Evolutionary conservation across 2,329 filamentous ascomycete species (phyloP).

Genomic region (Colletotrichum cordylinicola): DNA sequence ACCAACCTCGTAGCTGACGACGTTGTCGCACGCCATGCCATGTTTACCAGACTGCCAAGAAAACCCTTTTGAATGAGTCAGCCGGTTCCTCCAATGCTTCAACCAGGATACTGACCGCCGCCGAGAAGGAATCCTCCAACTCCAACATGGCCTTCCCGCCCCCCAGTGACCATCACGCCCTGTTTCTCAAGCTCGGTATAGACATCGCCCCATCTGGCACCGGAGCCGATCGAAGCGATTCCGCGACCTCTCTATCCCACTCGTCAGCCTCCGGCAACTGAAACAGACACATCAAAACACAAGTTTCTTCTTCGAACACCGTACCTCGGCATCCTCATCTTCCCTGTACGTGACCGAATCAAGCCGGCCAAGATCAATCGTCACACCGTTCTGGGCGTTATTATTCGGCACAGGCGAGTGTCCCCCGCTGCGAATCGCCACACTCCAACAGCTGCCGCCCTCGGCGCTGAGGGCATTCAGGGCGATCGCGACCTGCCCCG

Average conservation of each 20-base stretch:
- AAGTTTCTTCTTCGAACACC: accelerated
- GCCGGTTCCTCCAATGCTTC: accelerated
- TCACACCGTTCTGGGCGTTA: slow-evolving; percentile 29
- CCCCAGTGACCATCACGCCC: slow-evolving; percentile 25
- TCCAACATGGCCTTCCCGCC: slow-evolving; percentile 26
- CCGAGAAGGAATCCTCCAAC: slow-evolving; percentile 36
- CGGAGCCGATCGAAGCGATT: not conserved
- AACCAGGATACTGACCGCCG: not conserved
- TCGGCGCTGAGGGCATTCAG: not conserved
- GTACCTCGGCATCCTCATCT: not conserved
- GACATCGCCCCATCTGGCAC: not conserved
- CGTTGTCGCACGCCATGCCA: slow-evolving; percentile 44
- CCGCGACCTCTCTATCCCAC: not conserved
- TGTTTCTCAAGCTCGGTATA: slow-evolving; percentile 20
- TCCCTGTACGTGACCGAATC: not conserved
- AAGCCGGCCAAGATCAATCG: not conserved
- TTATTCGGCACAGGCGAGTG: slow-evolving; percentile 36
- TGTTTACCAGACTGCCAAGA: slow-evolving; percentile 19
- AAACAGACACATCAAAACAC: not conserved
- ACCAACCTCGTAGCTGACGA: slow-evolving; percentile 25
- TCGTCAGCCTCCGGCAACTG: not conserved
- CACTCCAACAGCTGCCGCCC: slow-evolving; percentile 29
- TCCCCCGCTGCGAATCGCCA: slow-evolving; percentile 45
- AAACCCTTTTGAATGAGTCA: slow-evolving; percentile 10
- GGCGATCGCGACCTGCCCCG: not conserved